Conservation (phyloP, 768 basidiomycete species). For the Auricularia cornea region DNA sequence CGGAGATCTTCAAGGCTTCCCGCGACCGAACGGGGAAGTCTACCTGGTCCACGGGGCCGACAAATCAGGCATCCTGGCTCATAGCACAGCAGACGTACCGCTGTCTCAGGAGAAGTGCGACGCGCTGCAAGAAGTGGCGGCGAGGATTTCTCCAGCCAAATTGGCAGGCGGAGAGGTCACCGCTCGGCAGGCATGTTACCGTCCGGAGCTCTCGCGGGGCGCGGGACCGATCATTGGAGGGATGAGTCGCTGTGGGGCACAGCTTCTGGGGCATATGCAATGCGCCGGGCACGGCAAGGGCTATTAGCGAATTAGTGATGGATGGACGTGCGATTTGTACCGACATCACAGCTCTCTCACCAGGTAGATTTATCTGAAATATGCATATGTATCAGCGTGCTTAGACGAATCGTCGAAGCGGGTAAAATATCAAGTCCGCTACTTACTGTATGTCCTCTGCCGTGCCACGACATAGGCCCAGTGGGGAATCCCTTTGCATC, state of each 20-base stretch:
- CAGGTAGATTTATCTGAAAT: slow-evolving; percentile 11
- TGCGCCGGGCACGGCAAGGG: slow-evolving; percentile 75
- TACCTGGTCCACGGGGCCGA: no score
- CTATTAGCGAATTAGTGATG: slow-evolving; percentile 62
- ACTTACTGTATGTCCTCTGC: no score
- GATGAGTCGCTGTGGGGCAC: slow-evolving; percentile 66
- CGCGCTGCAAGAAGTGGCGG: slow-evolving; percentile 46
- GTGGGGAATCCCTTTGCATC: no score
- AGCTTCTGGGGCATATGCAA: slow-evolving; percentile 80
- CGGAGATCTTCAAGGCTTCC: slow-evolving; percentile 73
- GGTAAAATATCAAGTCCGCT: no score
- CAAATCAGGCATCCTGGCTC: no score
- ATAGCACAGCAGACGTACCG: no score
- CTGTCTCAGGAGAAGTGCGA: no score
- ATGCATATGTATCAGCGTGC: no score
- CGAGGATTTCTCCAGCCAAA: slow-evolving; percentile 51
- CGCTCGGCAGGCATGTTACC: slow-evolving; percentile 62
- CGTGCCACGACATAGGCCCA: no score
- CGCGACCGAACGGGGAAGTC: slow-evolving; percentile 59
- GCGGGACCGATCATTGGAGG: slow-evolving; percentile 71
- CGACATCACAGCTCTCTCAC: slow-evolving; percentile 41
- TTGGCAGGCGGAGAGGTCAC: slow-evolving; percentile 47
- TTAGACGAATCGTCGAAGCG: no score
- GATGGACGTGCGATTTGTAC: slow-evolving; percentile 55
- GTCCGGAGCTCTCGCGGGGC: slow-evolving; percentile 51